These are phyloP conservation scores for Coemansia sp. DNA, from an alignment of 192 early-diverging fungal genomes.

Conservation along the genomic window DNA sequence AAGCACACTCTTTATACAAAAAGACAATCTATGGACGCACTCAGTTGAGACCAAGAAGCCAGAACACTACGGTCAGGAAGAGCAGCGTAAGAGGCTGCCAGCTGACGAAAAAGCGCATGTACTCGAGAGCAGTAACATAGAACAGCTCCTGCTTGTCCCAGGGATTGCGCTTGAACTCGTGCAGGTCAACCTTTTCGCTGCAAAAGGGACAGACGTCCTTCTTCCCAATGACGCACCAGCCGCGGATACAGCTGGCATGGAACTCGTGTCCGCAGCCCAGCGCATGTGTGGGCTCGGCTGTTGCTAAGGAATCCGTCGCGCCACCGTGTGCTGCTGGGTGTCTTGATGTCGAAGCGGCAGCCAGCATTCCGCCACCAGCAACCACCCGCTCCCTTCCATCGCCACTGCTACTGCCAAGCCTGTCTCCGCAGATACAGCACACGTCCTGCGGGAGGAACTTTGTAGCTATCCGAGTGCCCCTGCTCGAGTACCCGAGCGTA, in stretches of 20 bases:
- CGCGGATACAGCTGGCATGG: constrained; percentile 56
- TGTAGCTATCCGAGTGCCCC: constrained; percentile 26
- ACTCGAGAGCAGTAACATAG: constrained; percentile 52
- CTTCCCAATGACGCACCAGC: constrained; percentile 58
- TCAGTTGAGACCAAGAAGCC: constrained; percentile 40
- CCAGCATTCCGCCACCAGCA: not conserved
- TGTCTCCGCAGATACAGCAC: constrained; percentile 49
- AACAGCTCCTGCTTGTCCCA: constrained; percentile 58
- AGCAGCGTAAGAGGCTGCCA: constrained; percentile 53
- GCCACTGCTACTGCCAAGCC: constrained; percentile 11
- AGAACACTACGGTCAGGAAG: constrained; percentile 35
- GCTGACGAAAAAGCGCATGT: constrained; percentile 55
- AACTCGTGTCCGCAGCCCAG: constrained; percentile 51
- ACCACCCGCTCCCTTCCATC: not conserved
- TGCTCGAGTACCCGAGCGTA: constrained; percentile 42
- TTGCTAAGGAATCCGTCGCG: not conserved
- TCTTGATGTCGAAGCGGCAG: constrained; percentile 1
- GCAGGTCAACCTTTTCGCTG: constrained; percentile 54
- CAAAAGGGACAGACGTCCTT: constrained; percentile 55
- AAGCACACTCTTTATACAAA: not conserved
- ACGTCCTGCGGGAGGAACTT: constrained; percentile 32
- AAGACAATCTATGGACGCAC: not conserved
- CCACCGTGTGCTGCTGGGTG: not conserved
- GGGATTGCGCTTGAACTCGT: constrained; percentile 40
- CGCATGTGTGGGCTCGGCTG: constrained; percentile 35